Conservation (phyloP, 2,329 filamentous ascomycete species). For the Sporothrix brasiliensis region DNA sequence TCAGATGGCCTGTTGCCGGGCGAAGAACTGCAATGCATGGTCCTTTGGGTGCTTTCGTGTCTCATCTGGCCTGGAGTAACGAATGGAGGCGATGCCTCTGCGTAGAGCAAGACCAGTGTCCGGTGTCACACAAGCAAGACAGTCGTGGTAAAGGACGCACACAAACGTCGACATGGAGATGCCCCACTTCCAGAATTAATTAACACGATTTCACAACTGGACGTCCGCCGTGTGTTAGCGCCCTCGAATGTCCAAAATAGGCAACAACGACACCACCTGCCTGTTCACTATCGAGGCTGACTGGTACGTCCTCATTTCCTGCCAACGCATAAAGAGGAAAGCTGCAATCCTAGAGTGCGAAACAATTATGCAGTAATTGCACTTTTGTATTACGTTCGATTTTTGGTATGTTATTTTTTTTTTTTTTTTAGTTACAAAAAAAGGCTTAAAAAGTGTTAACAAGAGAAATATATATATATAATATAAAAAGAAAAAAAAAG, state of each 20-base stretch:
- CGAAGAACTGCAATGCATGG: not conserved
- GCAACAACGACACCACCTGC: not conserved
- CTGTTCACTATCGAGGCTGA: no score
- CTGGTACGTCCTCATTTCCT: no score
- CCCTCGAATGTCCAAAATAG: not conserved
- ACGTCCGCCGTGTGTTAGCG: conserved; percentile 16
- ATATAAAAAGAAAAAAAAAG: no score
- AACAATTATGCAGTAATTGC: no score
- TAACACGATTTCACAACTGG: conserved; percentile 11
- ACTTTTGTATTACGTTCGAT: no score
- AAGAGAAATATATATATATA: no score
- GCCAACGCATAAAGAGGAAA: no score
- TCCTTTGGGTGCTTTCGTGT: not conserved
- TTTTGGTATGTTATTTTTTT: no score
- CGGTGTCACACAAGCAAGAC: not conserved
- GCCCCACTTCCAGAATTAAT: conserved; percentile 2
- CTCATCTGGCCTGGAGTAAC: no score
- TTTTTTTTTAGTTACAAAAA: no score
- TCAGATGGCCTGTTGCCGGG: not conserved
- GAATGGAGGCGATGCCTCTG: not conserved
- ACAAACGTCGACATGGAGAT: not conserved
- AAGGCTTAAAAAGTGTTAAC: no score
- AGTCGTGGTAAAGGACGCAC: not conserved
- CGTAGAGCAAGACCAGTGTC: not conserved
- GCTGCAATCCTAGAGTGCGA: no score